Conservation (phyloP, 1,284 basidiomycete species). For the Leccinum griseonigrum region DNA sequence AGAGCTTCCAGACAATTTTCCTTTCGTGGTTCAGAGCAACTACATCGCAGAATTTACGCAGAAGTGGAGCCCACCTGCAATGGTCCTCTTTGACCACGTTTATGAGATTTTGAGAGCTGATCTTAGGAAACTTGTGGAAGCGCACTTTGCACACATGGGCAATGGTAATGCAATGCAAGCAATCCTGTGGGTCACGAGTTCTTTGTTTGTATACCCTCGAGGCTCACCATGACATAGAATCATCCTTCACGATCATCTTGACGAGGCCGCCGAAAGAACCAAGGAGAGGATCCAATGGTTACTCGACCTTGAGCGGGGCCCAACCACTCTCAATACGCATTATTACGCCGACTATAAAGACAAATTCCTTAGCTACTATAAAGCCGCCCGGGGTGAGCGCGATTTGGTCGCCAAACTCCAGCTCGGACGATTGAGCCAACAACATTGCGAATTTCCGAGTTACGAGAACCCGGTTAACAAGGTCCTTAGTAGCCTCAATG, state of each 20-base stretch:
- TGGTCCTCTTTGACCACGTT: conserved; percentile 46
- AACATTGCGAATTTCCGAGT: rapidly evolving
- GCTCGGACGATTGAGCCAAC: background rate
- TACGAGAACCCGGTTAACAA: conserved; percentile 18
- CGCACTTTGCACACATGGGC: conserved; percentile 52
- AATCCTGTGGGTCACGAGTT: conserved; percentile 44
- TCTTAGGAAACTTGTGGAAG: conserved; percentile 40
- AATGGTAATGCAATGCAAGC: conserved; percentile 51
- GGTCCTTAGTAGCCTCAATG: conserved; percentile 40
- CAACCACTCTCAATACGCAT: conserved; percentile 58
- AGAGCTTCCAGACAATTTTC: conserved; percentile 64
- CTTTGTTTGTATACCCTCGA: background rate
- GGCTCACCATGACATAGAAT: conserved; percentile 33
- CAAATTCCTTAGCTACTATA: conserved; percentile 55
- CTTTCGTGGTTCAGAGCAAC: conserved; percentile 54
- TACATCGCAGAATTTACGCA: conserved; percentile 47
- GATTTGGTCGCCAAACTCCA: conserved; percentile 27
- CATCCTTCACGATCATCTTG: conserved; percentile 48
- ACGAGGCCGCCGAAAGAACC: conserved; percentile 39
- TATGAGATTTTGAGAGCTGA: conserved; percentile 39
- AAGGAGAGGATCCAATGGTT: conserved; percentile 49
- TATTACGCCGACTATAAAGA: conserved; percentile 56
- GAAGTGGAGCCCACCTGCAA: conserved; percentile 51
- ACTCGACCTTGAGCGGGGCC: conserved; percentile 48
- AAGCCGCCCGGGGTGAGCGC: conserved; percentile 35